Evolutionary conservation across 1,284 basidiomycete species (phyloP), one percentile per base, ranked within the genome.

Genomic region (Tylopilus sp.): DNA sequence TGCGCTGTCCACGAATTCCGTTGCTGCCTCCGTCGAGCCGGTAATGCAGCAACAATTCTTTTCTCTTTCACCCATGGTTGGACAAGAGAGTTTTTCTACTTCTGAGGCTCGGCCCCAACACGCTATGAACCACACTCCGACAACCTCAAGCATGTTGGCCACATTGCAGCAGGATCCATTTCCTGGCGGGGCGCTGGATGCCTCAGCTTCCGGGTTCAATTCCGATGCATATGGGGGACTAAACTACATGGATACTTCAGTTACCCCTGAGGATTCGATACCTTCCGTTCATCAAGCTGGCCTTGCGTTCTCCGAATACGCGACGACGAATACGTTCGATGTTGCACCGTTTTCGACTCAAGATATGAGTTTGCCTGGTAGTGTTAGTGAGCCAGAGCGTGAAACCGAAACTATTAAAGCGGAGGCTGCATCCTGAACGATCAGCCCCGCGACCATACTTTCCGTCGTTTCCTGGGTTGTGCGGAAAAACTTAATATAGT

Each of bases 21-120:
- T 92, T 38, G 89, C 89, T 19, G 89, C 89, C 30, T 92, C 89
- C 30, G 89, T 92, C 45, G 89, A 92, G 60, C 89, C 88, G 38
- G 83, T 89, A 48, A 89, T 92, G 77, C 89, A 91, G 58, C 88
- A 91, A 60, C 84, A 89, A 59, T 90, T 85, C 69, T 86, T 87
- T 67, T 78, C 84, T 11, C 71, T 89, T 51, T 88, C 86, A 44
- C 85, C 88, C 16, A 89, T 89, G 86, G 76, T 81, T 37, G 87
- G 86, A 26, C 86, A 89, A 61, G 88, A 89, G 63, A 79, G 69
- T 57, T 89, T 86, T 58, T 73, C 74, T 35, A 63, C 76, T 43
- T 72, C 85, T 57, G 82, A 86, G 52, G 73, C 77, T 42, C 76
- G 84, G 12, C 68, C 71, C 4, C 60, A 61, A 66, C 78, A 55